phyloP scores from a whole-genome alignment of 2,329 filamentous ascomycete species.

The Ascochyta rabiei region DNA sequence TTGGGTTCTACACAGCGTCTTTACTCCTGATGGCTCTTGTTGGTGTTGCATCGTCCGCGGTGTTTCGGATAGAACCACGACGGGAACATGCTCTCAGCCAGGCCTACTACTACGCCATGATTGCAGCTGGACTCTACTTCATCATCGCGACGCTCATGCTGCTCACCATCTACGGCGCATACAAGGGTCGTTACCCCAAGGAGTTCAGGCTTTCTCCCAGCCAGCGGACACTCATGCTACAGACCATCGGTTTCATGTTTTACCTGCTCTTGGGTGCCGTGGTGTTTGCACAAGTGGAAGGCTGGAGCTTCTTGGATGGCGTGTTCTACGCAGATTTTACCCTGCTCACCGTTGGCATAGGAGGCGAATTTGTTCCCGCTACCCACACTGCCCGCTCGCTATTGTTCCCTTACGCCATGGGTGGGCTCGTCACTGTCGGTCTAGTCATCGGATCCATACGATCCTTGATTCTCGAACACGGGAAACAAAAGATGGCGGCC shows the following conservation, averaged over 20 bases:
- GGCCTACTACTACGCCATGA: constrained; percentile 65
- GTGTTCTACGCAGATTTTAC: constrained; percentile 65
- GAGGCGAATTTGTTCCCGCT: constrained; percentile 56
- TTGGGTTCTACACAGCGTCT: constrained; percentile 64
- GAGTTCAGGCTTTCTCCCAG: constrained; percentile 62
- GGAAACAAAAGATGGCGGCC: constrained; percentile 58
- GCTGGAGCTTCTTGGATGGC: constrained; percentile 60
- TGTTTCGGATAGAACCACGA: constrained; percentile 52
- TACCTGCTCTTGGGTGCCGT: constrained; percentile 57
- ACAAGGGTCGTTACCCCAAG: constrained; percentile 59
- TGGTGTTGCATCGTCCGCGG: constrained; percentile 52
- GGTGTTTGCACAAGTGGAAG: constrained; percentile 56
- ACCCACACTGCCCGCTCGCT: constrained; percentile 58
- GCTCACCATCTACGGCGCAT: constrained; percentile 62
- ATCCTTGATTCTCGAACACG: constrained; percentile 57
- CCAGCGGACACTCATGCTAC: constrained; percentile 62
- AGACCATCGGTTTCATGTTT: constrained; percentile 57
- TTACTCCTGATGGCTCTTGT: constrained; percentile 61
- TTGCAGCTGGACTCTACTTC: constrained; percentile 63
- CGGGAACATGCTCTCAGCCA: constrained; percentile 58
- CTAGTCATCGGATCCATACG: constrained; percentile 61
- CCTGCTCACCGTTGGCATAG: constrained; percentile 61
- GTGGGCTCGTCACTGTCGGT: constrained; percentile 61
- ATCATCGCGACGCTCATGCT: constrained; percentile 61
- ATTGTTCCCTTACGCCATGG: constrained; percentile 61